Conservation (phyloP, 129 eudicot genomes). For the Arctium minus region DNA sequence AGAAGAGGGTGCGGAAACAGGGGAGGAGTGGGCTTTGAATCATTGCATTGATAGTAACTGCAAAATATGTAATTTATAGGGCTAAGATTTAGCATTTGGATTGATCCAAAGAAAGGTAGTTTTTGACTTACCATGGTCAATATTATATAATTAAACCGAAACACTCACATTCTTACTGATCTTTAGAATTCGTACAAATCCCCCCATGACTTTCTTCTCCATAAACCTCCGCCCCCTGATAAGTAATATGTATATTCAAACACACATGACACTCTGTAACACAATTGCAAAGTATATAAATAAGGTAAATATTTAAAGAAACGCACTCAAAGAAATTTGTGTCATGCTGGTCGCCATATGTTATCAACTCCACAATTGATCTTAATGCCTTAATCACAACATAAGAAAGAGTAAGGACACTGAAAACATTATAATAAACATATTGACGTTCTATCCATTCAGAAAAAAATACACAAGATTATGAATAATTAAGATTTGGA, state of each 20-base stretch:
- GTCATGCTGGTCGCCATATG: constrained; percentile 96
- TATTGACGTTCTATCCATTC: no score
- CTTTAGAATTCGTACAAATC: constrained; percentile 81
- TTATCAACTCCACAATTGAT: constrained; percentile 89
- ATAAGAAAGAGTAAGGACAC: constrained; percentile 4
- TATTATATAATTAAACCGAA: constrained; percentile 52
- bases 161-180: constrained; percentile 60
- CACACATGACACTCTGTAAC: background rate
- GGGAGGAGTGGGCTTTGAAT: no score
- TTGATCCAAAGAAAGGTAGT: no score
- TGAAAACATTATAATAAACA: background rate
- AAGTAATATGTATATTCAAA: background rate
- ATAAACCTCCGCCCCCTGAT: constrained; percentile 31
- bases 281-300: constrained; percentile 1
- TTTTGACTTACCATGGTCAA: no score
- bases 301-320: constrained; percentile 6
- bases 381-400: constrained; percentile 78
- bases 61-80: no score
- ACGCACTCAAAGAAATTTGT: constrained; percentile 80
- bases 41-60: no score
- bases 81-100: no score
- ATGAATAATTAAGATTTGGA: background rate
- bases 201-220: constrained; percentile 99
- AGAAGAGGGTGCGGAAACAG: no score
- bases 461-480: no score